Conservation (phyloP, 106 monocot genomes). For the Chionographis japonica region DNA sequence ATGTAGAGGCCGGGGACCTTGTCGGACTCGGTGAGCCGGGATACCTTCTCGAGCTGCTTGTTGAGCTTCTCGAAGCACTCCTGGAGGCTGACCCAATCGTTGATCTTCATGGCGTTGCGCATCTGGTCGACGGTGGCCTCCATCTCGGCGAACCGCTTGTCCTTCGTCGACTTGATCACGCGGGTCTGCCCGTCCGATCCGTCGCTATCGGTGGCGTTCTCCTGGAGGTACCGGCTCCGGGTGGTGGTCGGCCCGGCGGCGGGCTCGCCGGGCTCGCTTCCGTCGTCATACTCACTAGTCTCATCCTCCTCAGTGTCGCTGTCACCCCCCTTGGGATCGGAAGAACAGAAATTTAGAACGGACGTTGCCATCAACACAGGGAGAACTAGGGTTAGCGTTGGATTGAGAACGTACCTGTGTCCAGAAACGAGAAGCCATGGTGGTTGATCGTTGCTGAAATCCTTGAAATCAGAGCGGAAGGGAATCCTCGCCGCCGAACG, state of each 20-base stretch:
- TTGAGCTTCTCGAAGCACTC: conserved; percentile 93
- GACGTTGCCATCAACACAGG: not conserved
- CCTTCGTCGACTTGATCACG: conserved; percentile 64
- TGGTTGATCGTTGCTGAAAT: not conserved
- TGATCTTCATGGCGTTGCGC: conserved; percentile 85
- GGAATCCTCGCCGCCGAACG: no score
- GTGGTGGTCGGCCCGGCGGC: conserved; percentile 1
- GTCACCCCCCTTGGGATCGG: conserved; percentile 34
- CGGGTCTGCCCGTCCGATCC: conserved; percentile 61
- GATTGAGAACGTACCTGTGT: conserved; percentile 21
- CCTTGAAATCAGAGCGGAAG: no score
- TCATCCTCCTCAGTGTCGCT: conserved; percentile 48
- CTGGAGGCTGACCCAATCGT: conserved; percentile 88
- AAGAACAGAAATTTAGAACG: not conserved
- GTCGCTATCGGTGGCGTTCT: conserved; percentile 52
- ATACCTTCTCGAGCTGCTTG: conserved; percentile 92
- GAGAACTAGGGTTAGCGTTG: not conserved
- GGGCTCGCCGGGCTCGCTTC: conserved; percentile 18
- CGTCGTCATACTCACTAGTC: conserved; percentile 25
- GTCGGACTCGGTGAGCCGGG: conserved; percentile 60
- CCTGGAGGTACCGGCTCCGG: conserved; percentile 29
- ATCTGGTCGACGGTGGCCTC: conserved; percentile 75
- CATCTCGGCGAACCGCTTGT: conserved; percentile 84
- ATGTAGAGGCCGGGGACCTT: conserved; percentile 59
- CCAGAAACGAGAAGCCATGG: conserved; percentile 40